Evolutionary conservation across 2,329 filamentous ascomycete species (phyloP).

Genomic region (Aspergillus neotritici): DNA sequence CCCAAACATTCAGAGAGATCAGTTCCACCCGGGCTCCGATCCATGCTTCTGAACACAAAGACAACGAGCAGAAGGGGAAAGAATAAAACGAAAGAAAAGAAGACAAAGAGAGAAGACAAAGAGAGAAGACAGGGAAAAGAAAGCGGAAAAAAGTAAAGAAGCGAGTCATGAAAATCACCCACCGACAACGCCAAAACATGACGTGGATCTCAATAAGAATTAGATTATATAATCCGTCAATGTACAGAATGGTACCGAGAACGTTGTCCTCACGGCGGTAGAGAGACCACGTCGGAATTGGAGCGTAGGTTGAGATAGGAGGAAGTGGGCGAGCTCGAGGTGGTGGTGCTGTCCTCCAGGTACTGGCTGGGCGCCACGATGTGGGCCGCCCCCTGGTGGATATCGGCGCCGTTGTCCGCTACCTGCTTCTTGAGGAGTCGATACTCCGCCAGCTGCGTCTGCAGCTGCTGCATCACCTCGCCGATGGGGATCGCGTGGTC

Average conservation of each 20-base stretch:
- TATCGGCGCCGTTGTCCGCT: conserved; percentile 22
- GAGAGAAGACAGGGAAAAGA: conserved; percentile 2
- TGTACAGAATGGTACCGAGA: no score
- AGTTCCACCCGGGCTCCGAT: conserved; percentile 22
- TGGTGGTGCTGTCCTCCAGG: conserved; percentile 13
- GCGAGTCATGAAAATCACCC: not conserved
- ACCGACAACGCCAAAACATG: no score
- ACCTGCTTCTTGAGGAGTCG: conserved; percentile 37
- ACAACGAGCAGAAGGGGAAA: conserved; percentile 9
- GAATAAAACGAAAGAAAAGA: conserved; percentile 4
- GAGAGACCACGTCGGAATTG: conserved; percentile 7
- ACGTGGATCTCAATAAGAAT: no score
- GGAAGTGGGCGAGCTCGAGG: conserved; percentile 22
- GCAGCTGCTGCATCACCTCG: conserved; percentile 49
- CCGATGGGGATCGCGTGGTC: conserved; percentile 73
- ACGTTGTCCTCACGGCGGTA: no score
- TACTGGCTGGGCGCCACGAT: not conserved
- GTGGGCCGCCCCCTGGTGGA: conserved; percentile 2
- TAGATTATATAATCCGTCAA: no score
- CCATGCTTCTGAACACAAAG: conserved; percentile 22
- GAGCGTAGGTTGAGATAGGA: conserved; percentile 22
- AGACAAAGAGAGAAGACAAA: conserved; percentile 8
- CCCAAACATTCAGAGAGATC: conserved; percentile 3
- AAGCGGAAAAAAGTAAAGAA: not conserved
- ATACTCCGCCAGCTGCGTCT: conserved; percentile 39